Evolutionary conservation across 345 rosid genomes (phyloP).

Genomic region (Citrus trifoliata): DNA sequence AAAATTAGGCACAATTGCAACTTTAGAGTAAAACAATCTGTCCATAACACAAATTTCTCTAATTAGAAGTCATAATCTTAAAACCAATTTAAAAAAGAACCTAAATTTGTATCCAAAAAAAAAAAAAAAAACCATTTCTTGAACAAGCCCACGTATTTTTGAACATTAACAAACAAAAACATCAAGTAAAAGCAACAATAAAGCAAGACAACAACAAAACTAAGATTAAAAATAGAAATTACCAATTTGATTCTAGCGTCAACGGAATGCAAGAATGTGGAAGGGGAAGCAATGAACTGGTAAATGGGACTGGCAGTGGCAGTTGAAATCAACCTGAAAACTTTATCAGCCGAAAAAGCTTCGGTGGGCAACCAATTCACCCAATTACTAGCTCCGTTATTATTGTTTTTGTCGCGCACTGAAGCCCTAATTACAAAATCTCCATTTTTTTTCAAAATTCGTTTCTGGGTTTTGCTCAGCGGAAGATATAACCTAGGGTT

Average conservation of each 20-base stretch:
- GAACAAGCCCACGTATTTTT: background rate
- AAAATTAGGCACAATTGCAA: background rate
- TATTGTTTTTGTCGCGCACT: slow-evolving; percentile 17
- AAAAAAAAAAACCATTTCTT: background rate
- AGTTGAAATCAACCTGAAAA: slow-evolving; percentile 63
- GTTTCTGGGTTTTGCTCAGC: slow-evolving; percentile 2
- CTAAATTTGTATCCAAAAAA: background rate
- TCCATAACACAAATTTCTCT: background rate
- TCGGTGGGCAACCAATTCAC: slow-evolving; percentile 57
- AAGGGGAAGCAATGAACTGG: slow-evolving; percentile 80
- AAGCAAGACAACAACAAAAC: background rate
- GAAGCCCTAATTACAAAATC: slow-evolving; percentile 35
- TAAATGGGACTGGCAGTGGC: slow-evolving; percentile 87
- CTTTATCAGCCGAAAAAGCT: slow-evolving; percentile 63
- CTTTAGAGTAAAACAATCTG: background rate
- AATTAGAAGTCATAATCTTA: background rate
- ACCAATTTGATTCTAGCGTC: slow-evolving; percentile 92
- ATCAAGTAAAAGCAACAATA: background rate
- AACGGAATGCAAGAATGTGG: slow-evolving; percentile 75
- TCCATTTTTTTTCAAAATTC: slow-evolving; percentile 13
- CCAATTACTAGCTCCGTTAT: slow-evolving; percentile 43
- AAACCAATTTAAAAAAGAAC: background rate
- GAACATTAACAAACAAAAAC: background rate
- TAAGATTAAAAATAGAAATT: slow-evolving; percentile 3
- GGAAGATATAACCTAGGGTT: slow-evolving; percentile 23